Evolutionary conservation across 73 alveolate species (phyloP).

Genomic region (Tetrahymena malaccensis): DNA sequence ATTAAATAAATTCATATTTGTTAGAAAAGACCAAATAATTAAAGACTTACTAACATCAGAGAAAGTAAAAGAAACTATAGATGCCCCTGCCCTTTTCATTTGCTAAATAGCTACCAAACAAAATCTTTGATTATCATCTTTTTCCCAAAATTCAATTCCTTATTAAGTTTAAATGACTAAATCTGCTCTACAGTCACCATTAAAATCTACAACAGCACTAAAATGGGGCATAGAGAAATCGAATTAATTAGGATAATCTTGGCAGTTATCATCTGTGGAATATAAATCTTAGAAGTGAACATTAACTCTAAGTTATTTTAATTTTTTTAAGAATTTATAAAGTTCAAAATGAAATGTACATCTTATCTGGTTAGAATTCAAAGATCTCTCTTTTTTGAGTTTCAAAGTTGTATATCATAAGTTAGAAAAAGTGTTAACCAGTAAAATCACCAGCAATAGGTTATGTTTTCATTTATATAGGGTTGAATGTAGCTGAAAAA

Average conservation of each 20-base stretch:
- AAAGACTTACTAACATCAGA: background rate
- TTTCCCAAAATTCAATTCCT: conserved; percentile 33
- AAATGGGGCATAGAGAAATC: background rate
- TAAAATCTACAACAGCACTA: conserved; percentile 33
- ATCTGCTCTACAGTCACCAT: conserved; percentile 43
- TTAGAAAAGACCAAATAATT: background rate
- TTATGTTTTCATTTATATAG: background rate
- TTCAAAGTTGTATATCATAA: background rate
- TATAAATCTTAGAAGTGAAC: background rate
- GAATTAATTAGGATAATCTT: background rate
- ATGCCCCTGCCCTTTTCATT: background rate
- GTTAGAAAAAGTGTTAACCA: background rate
- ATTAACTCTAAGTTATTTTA: background rate
- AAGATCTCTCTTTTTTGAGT: background rate
- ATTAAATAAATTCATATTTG: background rate
- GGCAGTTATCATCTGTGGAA: background rate
- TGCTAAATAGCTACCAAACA: background rate
- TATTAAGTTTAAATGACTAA: background rate
- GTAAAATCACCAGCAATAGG: background rate
- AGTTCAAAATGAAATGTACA: background rate
- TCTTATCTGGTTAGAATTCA: background rate
- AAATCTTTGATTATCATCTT: conserved; percentile 1
- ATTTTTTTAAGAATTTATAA: background rate
- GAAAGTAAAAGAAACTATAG: background rate
- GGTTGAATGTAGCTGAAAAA: background rate